Evolutionary conservation across 345 rosid genomes (phyloP), one percentile per base, ranked within the genome.

Genomic region (Hibiscus mutabilis): DNA sequence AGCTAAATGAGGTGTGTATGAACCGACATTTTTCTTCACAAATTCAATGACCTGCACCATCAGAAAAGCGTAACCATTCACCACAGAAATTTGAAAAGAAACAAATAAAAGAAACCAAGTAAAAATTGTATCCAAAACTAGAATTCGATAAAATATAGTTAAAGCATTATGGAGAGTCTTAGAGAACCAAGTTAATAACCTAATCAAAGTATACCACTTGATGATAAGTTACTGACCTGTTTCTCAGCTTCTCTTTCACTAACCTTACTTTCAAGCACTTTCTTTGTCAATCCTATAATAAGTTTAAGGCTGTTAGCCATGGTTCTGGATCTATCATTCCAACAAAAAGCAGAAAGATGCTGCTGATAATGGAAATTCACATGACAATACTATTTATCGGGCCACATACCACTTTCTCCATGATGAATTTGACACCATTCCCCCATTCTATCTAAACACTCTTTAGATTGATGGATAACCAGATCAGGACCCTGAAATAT

Each of bases 351-450:
- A 58, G 60, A n/a, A 9, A 63, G 42, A 57, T 24, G 33, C 19
- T 21, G n/a, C 56, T 8, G 14, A 70, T n/a, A 55, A 37, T 15
- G 57, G 18, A 55, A 60, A 29, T 49, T 31, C 14, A 59, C 9
- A 60, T 8, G 21, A 53, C 68, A 81, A 13, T 60, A 79, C 18
- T 31, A 70, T 24, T 74, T 22, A 21, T 42, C 53, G 3, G 14
- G 57, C 27, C 60, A 68, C 84, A 79, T 84, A 94, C 99, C 97
- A 78, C 97, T 95, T 71, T 86, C 91, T 27, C 81, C 89, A 64
- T 91, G 99, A 83, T 91, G 97, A 69, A 59, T 78, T 82, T 84
- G 91, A 78, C 97, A 95, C 99, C 99, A 90, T 35, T 95, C 97
- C 62, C 88, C 89, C 96, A 92, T 92, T 73, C 77, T 72, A 75